Percentiles rank a stretch among this genome's conserved stretches.
These are phyloP conservation scores for Pisolithus thermaeus DNA, from an alignment of 1,284 basidiomycete species.

Conservation along the genomic window DNA sequence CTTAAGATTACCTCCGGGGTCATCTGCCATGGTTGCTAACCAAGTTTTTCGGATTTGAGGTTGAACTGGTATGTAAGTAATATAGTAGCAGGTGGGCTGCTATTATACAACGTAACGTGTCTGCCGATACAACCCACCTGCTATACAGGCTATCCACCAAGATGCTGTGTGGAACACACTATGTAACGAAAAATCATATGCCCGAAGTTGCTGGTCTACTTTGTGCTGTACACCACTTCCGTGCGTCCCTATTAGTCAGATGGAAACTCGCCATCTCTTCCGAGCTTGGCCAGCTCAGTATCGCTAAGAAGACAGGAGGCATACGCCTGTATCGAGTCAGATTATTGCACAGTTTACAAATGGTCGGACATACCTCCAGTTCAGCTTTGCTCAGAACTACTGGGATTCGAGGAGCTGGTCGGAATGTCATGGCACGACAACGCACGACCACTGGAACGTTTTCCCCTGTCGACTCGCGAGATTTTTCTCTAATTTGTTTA, in stretches of 20 bases:
- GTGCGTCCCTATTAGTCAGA: slow-evolving; percentile 18
- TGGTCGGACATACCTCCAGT: slow-evolving; percentile 15
- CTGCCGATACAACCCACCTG: too few species aligned
- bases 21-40: too few species aligned
- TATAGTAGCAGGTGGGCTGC: too few species aligned
- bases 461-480: background rate
- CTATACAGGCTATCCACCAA: too few species aligned
- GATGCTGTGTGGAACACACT: too few species aligned
- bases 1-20: too few species aligned
- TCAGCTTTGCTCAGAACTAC: slow-evolving; percentile 13
- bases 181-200: too few species aligned
- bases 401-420: background rate
- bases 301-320: slow-evolving; percentile 21
- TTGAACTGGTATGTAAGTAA: too few species aligned
- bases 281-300: slow-evolving; percentile 16
- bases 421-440: background rate
- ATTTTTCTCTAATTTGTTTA: background rate
- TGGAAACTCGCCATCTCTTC: slow-evolving; percentile 22
- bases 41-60: too few species aligned
- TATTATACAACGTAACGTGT: too few species aligned
- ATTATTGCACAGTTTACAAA: background rate
- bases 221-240: too few species aligned
- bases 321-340: slow-evolving; percentile 14
- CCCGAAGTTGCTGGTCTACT: too few species aligned
- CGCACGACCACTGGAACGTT: background rate